A percentile compares a stretch with the other conserved stretches of the same genome.
These are phyloP conservation scores for Raffaelea ambrosiae DNA, from an alignment of 2,329 filamentous ascomycete genomes.

Conservation along the genomic window DNA sequence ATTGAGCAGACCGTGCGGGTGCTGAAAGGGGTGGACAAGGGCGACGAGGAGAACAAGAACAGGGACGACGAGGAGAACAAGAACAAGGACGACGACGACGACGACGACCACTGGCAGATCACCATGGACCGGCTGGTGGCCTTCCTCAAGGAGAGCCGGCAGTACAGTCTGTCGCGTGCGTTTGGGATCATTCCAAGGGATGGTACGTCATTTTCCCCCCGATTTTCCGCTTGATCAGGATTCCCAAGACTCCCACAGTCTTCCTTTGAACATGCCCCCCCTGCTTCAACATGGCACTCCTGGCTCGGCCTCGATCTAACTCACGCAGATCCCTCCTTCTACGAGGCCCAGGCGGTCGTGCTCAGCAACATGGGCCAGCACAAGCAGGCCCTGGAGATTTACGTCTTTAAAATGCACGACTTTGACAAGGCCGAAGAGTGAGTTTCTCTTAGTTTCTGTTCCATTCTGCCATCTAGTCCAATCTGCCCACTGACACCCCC, in stretches of 20 bases:
- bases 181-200: conserved; percentile 72
- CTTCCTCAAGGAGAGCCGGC: conserved; percentile 67
- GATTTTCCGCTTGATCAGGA: not conserved
- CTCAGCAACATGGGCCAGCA: conserved; percentile 93
- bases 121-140: conserved; percentile 59
- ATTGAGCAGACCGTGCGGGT: conserved; percentile 62
- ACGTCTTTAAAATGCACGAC: conserved; percentile 87
- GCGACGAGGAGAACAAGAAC: conserved; percentile 5
- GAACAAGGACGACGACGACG: not conserved
- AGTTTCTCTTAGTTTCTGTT: conserved; percentile 22
- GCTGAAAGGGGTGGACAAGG: conserved; percentile 21
- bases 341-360: conserved; percentile 81
- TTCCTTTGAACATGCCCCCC: too few species aligned
- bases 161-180: conserved; percentile 74
- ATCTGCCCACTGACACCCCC: conserved; percentile 7
- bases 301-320: too few species aligned
- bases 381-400: conserved; percentile 92
- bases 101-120: conserved; percentile 37
- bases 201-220: conserved; percentile 40
- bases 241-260: too few species aligned
- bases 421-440: conserved; percentile 89
- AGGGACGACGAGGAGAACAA: not conserved
- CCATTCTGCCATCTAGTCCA: too few species aligned
- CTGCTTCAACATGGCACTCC: too few species aligned
- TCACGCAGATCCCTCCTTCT: conserved; percentile 66